Evolutionary conservation across 2,329 filamentous ascomycete genomes (phyloP), one percentile per base, ranked within the genome.

Genomic region (Davidsoniella virescens): DNA sequence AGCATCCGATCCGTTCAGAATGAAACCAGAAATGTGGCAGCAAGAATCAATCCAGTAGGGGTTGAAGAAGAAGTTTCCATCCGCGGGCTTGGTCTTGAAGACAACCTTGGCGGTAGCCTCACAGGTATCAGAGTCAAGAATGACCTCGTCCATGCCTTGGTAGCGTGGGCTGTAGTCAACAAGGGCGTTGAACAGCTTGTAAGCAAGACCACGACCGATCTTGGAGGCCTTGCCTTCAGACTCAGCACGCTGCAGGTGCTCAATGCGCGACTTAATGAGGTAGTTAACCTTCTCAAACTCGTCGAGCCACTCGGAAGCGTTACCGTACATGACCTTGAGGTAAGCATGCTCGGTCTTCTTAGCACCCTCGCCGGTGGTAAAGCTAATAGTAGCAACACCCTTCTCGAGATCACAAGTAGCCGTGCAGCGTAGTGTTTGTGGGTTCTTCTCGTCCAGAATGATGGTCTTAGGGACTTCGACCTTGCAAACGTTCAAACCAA

Each of bases 121-220:
- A 40, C 67, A 66, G 25, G 71, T 70, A 14, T 75, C 65, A 54
- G 75, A 76, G 40, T 60, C 57, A 2, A 80, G 64, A 36, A 78
- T 68, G 5, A 80, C 73, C 50, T 76, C 72, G 38, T 77, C 68
- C 64, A 79, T 78, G 20, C 74, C 76, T 48, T 66, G 67, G 59
- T 75, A 80, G 37, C 66, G 66, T 7, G 59, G 61, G 14, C 68
- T 65, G 54, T 78, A 80, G 57, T 78, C 72, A 5, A 79, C 76
- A 0, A 79, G 63, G 40, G 72, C 69, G 9, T 62, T 58, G 57
- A 77, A 76, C 1, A 77, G 72, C 65, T 87, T 88, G 72, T 92
- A 92, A 12, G 82, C 80, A 67, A 87, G 76, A 33, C 82, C 82
- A 23, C 82, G 78, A 46, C 82, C 75, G 54, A 87, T 75, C 65